These are phyloP conservation scores for Diaporthe vaccinii DNA, from an alignment of 2,329 filamentous ascomycete species.

Conservation along the genomic window DNA sequence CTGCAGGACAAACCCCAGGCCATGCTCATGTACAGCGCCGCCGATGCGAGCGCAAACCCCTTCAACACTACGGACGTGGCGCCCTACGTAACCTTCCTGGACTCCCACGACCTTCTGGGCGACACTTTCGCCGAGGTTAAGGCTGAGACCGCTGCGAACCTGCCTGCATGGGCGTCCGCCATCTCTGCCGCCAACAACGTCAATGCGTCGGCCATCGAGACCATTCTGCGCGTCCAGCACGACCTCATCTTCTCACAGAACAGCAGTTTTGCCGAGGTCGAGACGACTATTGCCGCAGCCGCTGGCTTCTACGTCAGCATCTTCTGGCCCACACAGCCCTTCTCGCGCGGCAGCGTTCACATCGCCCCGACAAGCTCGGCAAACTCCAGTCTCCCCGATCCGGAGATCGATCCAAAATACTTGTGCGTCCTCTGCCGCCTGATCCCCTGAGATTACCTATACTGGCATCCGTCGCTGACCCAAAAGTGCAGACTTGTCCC, in stretches of 20 bases:
- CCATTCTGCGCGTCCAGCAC: slow-evolving; percentile 5
- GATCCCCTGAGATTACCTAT: neutral
- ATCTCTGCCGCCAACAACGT: slow-evolving; percentile 6
- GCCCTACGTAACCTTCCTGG: neutral
- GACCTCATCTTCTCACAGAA: neutral
- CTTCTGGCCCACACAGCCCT: slow-evolving; percentile 47
- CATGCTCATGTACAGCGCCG: neutral
- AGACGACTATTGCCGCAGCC: slow-evolving; percentile 50
- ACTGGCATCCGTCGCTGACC: neutral
- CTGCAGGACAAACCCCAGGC: neutral
- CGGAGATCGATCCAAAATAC: neutral
- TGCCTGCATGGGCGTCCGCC: neutral
- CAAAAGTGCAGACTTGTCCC: neutral
- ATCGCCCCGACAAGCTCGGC: neutral
- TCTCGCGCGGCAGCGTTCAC: slow-evolving; percentile 25
- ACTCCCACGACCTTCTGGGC: neutral
- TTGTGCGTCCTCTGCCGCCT: neutral
- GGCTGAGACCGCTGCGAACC: neutral
- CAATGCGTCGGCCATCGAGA: neutral
- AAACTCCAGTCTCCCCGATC: neutral
- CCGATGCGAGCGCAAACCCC: neutral
- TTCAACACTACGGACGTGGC: slow-evolving; percentile 1
- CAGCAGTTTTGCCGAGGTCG: slow-evolving; percentile 43
- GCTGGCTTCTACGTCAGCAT: slow-evolving; percentile 51
- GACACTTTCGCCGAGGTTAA: neutral